Base-by-base conservation (phyloP, 345 rosid genomes). In the Euphorbia peplus region DNA sequence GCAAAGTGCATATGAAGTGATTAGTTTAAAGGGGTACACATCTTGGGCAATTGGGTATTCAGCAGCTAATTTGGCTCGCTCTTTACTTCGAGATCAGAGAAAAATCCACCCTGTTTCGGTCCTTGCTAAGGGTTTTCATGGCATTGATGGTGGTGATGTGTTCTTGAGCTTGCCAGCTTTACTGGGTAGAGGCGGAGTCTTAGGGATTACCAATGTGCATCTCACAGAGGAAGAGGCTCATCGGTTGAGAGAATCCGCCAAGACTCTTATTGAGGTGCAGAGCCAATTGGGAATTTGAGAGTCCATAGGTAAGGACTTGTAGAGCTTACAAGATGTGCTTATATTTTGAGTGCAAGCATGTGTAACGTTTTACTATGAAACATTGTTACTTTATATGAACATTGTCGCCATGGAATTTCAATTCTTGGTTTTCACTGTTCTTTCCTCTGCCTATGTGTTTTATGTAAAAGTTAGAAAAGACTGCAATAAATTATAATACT, bases 31-130 rank as follows among this genome's bases (percentile, higher is more conserved):
- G 67, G 97, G 98, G 21, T 93, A 91, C 82, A 93, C 98, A 8
- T 89, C 96, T n/a, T 91, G 97, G 98, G 98, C 98, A 15, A 93
- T 91, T 47, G 98, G 98, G 19, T 91, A 91, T 81, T 93, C 98
- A 0, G 98, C 81, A 3, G 95, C 97, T 10, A 91, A 59, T 71
- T 73, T 93, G 73, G 96, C 97, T 44, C 79, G 92, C 0, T 74
- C 90, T 48, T 67, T 93, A 22, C 79, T 91, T 24, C 72, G 98
- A n/a, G 83, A 93, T 80, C 98, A 93, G 86, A 86, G 95, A 60
- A 87, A 79, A 74, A 88, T 93, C 76, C 98, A 93, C 58, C 95
- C 98, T 0, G 95, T 93, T 32, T 82, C 98, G 0, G 96, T 93
- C 16, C 92, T 91, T 21, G 91, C 98, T 1, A 88, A 85, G 52